Base-by-base conservation (phyloP, 2,329 filamentous ascomycete genomes). In the Penicillium sp. region DNA sequence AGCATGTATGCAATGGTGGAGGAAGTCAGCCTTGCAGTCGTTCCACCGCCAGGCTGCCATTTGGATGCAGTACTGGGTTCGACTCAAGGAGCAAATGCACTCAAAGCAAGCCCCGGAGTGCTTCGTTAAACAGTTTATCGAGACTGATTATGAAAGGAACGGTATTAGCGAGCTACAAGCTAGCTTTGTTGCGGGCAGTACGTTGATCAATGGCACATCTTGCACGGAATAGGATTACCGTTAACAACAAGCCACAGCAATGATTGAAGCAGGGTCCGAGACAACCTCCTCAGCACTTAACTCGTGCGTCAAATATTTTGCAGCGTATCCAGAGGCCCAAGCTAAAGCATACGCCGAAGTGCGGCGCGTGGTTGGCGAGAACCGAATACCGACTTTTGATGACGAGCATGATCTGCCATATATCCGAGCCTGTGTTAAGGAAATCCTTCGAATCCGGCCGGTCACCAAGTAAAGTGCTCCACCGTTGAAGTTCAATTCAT, bases 361-460 rank as follows among this genome's bases (percentile, higher is more conserved):
- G 2, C 4, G 13, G 5, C 5, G 10, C 4, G 41, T 37, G 2
- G 33, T 40, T 1, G 43, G 43, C 10, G 12, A 10, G 4, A 32
- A 8, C 23, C 40, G 40, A 13, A 10, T 15, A 27, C 43, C 43
- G 3, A 41, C 18, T 12, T 48, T 48, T 13, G 12, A 7, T 12
- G 46, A 48, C 21, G 7, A 24, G 2, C 7, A 8, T n/a, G 15
- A 33, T 23, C 34, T 48, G 8, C 46, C 36, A 2, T 48, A 48
- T n/a, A 24, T 48, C 18, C 46, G 46, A 3, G 46, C 46, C n/a
- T 32, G 24, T 17, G 26, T 40, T 12, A 48, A 48, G 29, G 46
- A 48, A 17, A 33, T 33, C 13, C 47, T 49, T 4, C 47, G 47
- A 2, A 48, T 52, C 21, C 30, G 43, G 17, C 44, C 44, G 13